phyloP scores from a whole-genome alignment of 2,329 filamentous ascomycete genomes.

The Gaeumannomyces sp. region DNA sequence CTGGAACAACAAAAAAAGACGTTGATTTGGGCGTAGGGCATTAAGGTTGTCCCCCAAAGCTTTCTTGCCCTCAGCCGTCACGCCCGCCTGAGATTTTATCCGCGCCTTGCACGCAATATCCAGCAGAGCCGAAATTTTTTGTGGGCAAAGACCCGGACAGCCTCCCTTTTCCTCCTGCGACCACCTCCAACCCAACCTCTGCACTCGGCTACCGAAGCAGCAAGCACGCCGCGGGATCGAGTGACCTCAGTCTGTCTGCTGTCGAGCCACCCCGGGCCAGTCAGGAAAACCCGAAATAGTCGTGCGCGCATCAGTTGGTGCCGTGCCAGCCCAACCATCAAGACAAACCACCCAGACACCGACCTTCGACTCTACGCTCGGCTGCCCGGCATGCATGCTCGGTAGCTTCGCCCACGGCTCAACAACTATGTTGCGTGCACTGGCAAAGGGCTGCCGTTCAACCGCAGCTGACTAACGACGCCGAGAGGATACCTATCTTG shows the following conservation, averaged over 20 bases:
- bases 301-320: background rate
- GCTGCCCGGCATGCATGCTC: conserved; percentile 4
- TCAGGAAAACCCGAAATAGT: no score
- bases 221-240: background rate
- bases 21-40: background rate
- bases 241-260: background rate
- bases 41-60: conserved; percentile 2
- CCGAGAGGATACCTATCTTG: background rate
- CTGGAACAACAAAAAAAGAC: background rate
- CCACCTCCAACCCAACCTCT: background rate
- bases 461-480: conserved; percentile 10
- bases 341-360: background rate
- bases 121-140: background rate
- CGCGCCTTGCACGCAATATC: background rate
- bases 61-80: background rate
- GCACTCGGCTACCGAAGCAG: background rate
- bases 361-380: background rate
- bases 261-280: background rate
- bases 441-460: conserved; percentile 8
- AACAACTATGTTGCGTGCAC: conserved; percentile 8
- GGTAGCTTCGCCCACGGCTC: conserved; percentile 4
- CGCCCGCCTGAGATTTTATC: background rate
- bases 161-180: background rate
- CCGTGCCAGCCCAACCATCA: background rate
- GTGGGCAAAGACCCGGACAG: background rate